Evolutionary conservation across 768 basidiomycete species (phyloP).

Genomic region (Kwoniella shandongensis): DNA sequence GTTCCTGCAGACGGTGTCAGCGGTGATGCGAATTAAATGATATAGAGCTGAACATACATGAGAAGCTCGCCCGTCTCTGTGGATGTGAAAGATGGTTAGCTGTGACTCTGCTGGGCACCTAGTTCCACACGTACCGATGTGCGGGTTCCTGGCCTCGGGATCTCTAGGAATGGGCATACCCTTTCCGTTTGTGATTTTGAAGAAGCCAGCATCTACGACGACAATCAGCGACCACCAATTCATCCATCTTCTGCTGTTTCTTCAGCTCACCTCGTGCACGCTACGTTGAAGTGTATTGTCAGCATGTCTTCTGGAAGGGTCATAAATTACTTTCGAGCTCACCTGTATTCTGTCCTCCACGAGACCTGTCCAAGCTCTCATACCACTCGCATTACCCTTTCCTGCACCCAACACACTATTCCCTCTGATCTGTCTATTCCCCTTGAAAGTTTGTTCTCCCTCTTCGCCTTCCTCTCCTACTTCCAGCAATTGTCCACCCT

Average conservation of each 20-base stretch:
- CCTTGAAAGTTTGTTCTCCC: slow-evolving; percentile 37
- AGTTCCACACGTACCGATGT: slow-evolving; percentile 56
- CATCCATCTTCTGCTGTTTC: not conserved
- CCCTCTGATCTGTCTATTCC: slow-evolving; percentile 55
- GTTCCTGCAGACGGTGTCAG: slow-evolving; percentile 55
- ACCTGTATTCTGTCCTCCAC: slow-evolving; percentile 82
- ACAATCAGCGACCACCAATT: slow-evolving; percentile 2
- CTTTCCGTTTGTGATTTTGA: slow-evolving; percentile 70
- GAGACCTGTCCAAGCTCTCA: slow-evolving; percentile 74
- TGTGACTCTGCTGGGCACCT: not conserved
- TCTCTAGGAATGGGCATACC: slow-evolving; percentile 59
- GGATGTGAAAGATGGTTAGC: slow-evolving; percentile 1
- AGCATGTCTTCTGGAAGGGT: not conserved
- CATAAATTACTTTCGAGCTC: slow-evolving; percentile 4
- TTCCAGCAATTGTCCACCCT: slow-evolving; percentile 40
- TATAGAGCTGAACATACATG: slow-evolving; percentile 55
- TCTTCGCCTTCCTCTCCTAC: slow-evolving; percentile 25
- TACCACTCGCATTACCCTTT: slow-evolving; percentile 57
- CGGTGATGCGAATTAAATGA: not conserved
- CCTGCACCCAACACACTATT: slow-evolving; percentile 45
- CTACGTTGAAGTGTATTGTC: slow-evolving; percentile 4
- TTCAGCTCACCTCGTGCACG: slow-evolving; percentile 35
- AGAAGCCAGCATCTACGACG: slow-evolving; percentile 66
- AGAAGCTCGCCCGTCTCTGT: slow-evolving; percentile 70
- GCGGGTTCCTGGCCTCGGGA: slow-evolving; percentile 62